These are phyloP conservation scores for Xylariomycetidae sp. DNA, from an alignment of 2,329 filamentous ascomycete species.

Conservation along the genomic window DNA sequence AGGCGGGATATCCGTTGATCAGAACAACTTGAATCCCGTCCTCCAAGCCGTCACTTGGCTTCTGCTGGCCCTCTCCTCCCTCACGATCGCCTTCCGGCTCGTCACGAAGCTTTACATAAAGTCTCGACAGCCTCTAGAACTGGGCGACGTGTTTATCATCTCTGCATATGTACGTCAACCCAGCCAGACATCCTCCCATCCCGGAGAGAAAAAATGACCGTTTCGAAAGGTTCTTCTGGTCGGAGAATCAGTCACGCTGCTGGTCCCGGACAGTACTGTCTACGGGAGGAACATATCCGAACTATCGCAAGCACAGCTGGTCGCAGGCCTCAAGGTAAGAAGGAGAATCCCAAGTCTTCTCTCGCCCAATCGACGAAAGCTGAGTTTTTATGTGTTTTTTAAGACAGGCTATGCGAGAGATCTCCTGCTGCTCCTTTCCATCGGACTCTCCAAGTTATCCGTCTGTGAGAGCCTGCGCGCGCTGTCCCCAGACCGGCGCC, in stretches of 20 bases:
- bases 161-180: conserved; percentile 14
- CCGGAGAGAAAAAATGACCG: too few relatives aligned
- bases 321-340: conserved; percentile 14
- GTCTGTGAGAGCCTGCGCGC: conserved; percentile 3
- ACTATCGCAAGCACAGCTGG: conserved; percentile 10
- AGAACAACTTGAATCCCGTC: not conserved
- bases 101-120: conserved; percentile 18
- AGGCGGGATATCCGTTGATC: too few relatives aligned
- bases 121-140: conserved; percentile 12
- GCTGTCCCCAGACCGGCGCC: conserved; percentile 2
- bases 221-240: too few relatives aligned
- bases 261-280: conserved; percentile 12
- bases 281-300: conserved; percentile 10
- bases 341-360: too few relatives aligned
- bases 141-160: conserved; percentile 15
- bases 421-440: conserved; percentile 6
- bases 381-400: too few relatives aligned
- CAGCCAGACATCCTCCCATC: too few relatives aligned
- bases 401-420: conserved; percentile 5
- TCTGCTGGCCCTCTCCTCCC: conserved; percentile 13
- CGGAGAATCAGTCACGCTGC: conserved; percentile 14
- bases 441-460: conserved; percentile 7
- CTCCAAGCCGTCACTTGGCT: conserved; percentile 16
- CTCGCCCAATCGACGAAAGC: too few relatives aligned
- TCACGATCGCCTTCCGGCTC: conserved; percentile 15